These are phyloP conservation scores for Senna tora DNA, from an alignment of 306 rosid species.

Conservation along the genomic window DNA sequence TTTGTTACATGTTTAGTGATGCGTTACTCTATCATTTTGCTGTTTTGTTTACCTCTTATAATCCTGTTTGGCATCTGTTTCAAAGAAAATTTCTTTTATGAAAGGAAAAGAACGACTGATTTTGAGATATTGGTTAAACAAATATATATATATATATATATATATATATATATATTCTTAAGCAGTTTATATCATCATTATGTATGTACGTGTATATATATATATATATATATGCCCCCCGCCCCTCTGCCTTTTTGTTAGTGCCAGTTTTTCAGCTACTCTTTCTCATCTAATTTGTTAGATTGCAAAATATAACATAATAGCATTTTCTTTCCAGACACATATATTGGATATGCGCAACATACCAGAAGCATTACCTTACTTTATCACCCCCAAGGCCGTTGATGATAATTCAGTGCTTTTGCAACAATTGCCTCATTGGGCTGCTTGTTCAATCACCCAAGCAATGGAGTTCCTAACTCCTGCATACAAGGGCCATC, in stretches of 20 bases:
- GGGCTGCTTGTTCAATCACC: slow-evolving; percentile 99
- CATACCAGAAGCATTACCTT: slow-evolving; percentile 95
- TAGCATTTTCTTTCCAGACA: slow-evolving; percentile 55
- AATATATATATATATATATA: too few species aligned
- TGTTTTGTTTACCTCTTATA: too few species aligned
- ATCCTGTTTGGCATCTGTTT: too few species aligned
- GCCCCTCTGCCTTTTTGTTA: neutral
- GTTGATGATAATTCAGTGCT: slow-evolving; percentile 92
- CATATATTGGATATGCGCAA: slow-evolving; percentile 81
- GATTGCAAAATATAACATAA: slow-evolving; percentile 32
- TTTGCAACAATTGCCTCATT: slow-evolving; percentile 94
- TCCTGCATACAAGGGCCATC: slow-evolving; percentile 96
- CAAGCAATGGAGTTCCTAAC: slow-evolving; percentile 95
- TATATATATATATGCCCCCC: too few species aligned
- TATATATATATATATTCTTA: too few species aligned
- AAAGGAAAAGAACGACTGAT: too few species aligned
- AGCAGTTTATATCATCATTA: too few species aligned
- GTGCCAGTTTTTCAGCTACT: slow-evolving; percentile 2
- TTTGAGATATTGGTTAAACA: too few species aligned
- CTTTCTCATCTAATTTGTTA: slow-evolving; percentile 26
- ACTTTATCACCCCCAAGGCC: slow-evolving; percentile 91
- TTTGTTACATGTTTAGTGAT: too few species aligned
- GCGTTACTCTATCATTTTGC: too few species aligned
- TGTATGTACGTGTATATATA: too few species aligned
- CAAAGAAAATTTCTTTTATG: too few species aligned